A percentile compares a stretch with the other conserved stretches of the same genome.
phyloP scores from a whole-genome alignment of 805 yeast genomes.

The Metschnikowia vanudenii region DNA sequence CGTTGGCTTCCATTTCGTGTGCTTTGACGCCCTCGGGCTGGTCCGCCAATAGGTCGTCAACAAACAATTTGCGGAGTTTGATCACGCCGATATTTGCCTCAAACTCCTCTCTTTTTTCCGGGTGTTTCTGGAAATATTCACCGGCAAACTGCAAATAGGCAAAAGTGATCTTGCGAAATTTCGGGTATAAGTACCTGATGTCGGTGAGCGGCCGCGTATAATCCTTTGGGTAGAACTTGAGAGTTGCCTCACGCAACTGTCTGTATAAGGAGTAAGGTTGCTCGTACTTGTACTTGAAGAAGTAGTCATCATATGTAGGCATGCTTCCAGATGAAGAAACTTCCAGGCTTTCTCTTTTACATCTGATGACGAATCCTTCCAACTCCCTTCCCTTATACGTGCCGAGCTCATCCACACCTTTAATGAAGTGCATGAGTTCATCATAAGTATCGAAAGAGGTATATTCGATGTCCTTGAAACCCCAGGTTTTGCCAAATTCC shows the following conservation, averaged over 20 bases:
- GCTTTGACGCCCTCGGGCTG: slow-evolving; percentile 58
- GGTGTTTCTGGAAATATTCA: slow-evolving; percentile 51
- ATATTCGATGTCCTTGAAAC: slow-evolving; percentile 62
- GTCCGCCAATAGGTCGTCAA: slow-evolving; percentile 45
- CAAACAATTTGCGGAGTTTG: slow-evolving; percentile 63
- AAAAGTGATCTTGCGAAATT: slow-evolving; percentile 60
- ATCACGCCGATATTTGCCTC: slow-evolving; percentile 68
- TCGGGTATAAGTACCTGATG: slow-evolving; percentile 29
- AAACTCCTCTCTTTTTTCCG: slow-evolving; percentile 46
- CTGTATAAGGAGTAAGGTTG: slow-evolving; percentile 93
- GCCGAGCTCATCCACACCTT: slow-evolving; percentile 62
- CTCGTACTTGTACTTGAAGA: slow-evolving; percentile 92
- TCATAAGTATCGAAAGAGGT: slow-evolving; percentile 37
- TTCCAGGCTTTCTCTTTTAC: slow-evolving; percentile 43
- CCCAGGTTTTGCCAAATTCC: slow-evolving; percentile 62
- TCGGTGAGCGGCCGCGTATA: slow-evolving; percentile 22
- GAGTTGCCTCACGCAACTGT: slow-evolving; percentile 85
- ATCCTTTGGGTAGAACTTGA: slow-evolving; percentile 44
- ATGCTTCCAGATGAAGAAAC: too few relatives aligned
- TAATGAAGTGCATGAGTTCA: slow-evolving; percentile 50
- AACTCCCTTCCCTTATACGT: slow-evolving; percentile 67
- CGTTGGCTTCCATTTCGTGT: slow-evolving; percentile 44
- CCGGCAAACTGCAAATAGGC: slow-evolving; percentile 68
- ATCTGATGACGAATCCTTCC: slow-evolving; percentile 92
- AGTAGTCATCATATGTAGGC: slow-evolving; percentile 47